These are phyloP conservation scores for Nakazawaea anatomiae DNA, from an alignment of 805 yeast species.

Conservation along the genomic window DNA sequence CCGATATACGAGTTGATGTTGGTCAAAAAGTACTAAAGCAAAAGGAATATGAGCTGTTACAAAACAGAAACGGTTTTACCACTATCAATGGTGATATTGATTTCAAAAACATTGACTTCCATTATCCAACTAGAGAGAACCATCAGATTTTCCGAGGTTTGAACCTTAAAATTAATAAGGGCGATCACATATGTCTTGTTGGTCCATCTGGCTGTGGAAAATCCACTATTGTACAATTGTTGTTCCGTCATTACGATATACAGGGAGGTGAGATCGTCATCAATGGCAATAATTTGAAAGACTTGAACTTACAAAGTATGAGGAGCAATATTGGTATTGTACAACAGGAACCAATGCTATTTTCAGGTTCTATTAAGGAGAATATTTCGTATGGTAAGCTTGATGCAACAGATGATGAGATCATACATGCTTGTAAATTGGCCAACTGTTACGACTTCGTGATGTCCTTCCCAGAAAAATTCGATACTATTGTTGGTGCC, in stretches of 20 bases:
- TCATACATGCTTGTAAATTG: constrained; percentile 51
- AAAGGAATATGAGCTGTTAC: constrained; percentile 14
- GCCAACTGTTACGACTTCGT: constrained; percentile 76
- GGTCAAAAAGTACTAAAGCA: constrained; percentile 43
- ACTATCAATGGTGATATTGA: constrained; percentile 46
- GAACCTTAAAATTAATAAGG: constrained; percentile 58
- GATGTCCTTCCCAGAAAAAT: constrained; percentile 69
- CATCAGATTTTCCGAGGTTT: constrained; percentile 58
- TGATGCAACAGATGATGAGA: constrained; percentile 55
- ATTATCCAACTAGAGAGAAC: constrained; percentile 81
- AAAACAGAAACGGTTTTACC: constrained; percentile 19
- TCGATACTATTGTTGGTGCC: constrained; percentile 81
- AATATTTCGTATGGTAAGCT: constrained; percentile 73
- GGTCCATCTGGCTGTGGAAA: constrained; percentile 98
- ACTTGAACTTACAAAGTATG: constrained; percentile 65
- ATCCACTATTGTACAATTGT: constrained; percentile 75
- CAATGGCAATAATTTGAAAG: constrained; percentile 57
- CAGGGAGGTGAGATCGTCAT: constrained; percentile 54
- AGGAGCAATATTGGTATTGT: constrained; percentile 82
- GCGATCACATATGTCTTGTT: constrained; percentile 87
- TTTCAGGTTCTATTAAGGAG: constrained; percentile 80
- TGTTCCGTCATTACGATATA: constrained; percentile 83
- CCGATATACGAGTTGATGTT: constrained; percentile 58
- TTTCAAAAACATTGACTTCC: constrained; percentile 60
- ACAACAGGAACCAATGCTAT: constrained; percentile 86